These are phyloP conservation scores for Boletus semigastroideus DNA, from an alignment of 1,284 basidiomycete species.

Conservation along the genomic window DNA sequence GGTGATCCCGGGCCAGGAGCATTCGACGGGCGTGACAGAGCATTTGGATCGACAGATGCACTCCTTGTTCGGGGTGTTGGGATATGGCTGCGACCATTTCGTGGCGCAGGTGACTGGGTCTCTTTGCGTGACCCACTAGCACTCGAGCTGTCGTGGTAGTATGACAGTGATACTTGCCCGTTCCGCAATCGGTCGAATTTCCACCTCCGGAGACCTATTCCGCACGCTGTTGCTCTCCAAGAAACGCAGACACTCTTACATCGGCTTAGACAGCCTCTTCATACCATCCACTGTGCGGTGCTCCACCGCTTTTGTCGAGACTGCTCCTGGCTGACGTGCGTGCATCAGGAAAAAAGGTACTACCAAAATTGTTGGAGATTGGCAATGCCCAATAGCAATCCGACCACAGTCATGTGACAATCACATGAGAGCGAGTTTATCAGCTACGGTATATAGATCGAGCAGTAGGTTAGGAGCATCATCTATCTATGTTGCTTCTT, in stretches of 20 bases:
- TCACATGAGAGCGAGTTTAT: no score
- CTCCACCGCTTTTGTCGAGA: neutral
- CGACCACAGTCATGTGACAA: no score
- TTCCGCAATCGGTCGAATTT: conserved; percentile 42
- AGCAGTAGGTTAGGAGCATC: no score
- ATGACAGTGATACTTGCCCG: conserved; percentile 34
- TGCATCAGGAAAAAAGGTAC: no score
- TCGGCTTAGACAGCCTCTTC: conserved; percentile 14
- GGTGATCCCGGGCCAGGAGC: conserved; percentile 1
- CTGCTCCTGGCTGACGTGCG: conserved; percentile 3
- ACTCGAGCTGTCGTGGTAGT: conserved; percentile 20
- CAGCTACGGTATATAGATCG: no score
- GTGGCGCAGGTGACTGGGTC: neutral
- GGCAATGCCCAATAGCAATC: no score
- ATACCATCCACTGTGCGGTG: neutral
- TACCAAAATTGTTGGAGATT: no score
- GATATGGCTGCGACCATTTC: no score
- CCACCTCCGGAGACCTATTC: conserved; percentile 47
- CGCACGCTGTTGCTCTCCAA: conserved; percentile 39
- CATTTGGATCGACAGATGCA: conserved; percentile 24
- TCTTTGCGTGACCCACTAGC: conserved; percentile 14
- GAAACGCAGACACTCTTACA: conserved; percentile 40
- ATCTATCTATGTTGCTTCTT: no score
- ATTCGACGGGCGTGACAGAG: conserved; percentile 5
- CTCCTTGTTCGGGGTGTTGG: conserved; percentile 27